These are phyloP conservation scores for Lomentospora prolificans DNA, from an alignment of 2,329 filamentous ascomycete species.

Conservation along the genomic window DNA sequence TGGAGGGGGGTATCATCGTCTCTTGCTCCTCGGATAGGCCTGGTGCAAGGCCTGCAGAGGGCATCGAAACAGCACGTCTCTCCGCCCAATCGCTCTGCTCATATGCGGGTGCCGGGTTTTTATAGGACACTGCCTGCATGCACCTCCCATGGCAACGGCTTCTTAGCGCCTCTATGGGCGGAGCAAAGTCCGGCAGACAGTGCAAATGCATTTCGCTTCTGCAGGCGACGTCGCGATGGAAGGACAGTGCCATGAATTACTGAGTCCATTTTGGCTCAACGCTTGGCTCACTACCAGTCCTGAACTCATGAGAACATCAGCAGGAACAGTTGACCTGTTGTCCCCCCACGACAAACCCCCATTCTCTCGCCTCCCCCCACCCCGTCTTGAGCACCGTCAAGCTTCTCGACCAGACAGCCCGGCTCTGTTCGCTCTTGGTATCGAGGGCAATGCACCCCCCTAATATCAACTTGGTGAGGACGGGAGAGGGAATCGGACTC, in stretches of 20 bases:
- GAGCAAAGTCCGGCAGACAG: not conserved
- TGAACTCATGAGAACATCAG: too few relatives aligned
- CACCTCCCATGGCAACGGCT: not conserved
- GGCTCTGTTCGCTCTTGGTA: not conserved
- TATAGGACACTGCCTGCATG: constrained; percentile 3
- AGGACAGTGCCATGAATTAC: too few relatives aligned
- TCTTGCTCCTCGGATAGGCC: not conserved
- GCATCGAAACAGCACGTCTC: not conserved
- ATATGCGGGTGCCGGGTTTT: constrained; percentile 5
- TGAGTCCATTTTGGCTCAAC: not conserved
- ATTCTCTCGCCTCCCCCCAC: not conserved
- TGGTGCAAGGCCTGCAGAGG: not conserved
- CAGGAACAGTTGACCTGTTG: not conserved
- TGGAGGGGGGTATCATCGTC: not conserved
- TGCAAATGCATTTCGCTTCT: not conserved
- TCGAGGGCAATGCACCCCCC: too few relatives aligned
- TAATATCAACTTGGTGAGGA: too few relatives aligned
- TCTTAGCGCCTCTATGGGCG: constrained; percentile 3
- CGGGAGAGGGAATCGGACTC: too few relatives aligned
- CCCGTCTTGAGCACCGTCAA: not conserved
- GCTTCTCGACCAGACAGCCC: not conserved
- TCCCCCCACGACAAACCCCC: not conserved
- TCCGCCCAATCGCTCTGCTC: constrained; percentile 6
- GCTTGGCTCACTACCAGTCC: not conserved
- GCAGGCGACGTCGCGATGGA: too few relatives aligned